Base-by-base conservation (phyloP, 139 green algal genomes). In the Chlorella sp. region DNA sequence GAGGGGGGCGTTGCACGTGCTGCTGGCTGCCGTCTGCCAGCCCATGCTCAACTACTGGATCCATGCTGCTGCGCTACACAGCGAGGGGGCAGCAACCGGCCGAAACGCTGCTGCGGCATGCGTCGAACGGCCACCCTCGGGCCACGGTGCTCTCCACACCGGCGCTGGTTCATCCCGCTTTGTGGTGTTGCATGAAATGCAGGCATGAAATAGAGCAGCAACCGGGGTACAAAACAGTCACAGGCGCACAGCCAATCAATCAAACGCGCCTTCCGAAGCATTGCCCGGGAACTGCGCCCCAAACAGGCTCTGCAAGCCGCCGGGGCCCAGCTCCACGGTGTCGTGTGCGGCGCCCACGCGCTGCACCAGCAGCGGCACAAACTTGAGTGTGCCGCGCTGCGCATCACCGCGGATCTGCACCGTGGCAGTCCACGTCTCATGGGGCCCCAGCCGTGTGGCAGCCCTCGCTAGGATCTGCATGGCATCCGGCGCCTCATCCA, bases 321-420 rank as follows among this genome's bases (percentile, higher is more conserved):
- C 34, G 5, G 30, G 55, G 7, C 30, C 32, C 26, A 79, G 79
- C 32, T 56, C 25, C 4, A 86, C 55, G 2, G 51, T 86, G 62
- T 86, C 67, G 6, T 57, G 41, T 7, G 81, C 34, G 7, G 81
- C 68, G 4, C 44, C 81, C 28, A 62, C 39, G 28, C 55, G 81
- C 69, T 86, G 69, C 56, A 86, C 20, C 23, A 32, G 55, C 36
- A 86, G 47, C 36, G 81, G 81, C 81, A 74, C 81, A 73, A 81
- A 86, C 18, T 47, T n/a, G 13, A 86, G 81, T 9, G 67, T 75
- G 51, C 81, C 81, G 0, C 68, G 69, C 68, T 62, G 28, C 36
- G 81, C 67, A 34, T 86, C 70, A 17, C 70, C 67, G 30, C 57
- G 34, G 28, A 81, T 26, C 74, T 81, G 69, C 55, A 86, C 69